Evolutionary conservation across 164 flowering plant species (phyloP).

Genomic region (Chimonanthus praecox): DNA sequence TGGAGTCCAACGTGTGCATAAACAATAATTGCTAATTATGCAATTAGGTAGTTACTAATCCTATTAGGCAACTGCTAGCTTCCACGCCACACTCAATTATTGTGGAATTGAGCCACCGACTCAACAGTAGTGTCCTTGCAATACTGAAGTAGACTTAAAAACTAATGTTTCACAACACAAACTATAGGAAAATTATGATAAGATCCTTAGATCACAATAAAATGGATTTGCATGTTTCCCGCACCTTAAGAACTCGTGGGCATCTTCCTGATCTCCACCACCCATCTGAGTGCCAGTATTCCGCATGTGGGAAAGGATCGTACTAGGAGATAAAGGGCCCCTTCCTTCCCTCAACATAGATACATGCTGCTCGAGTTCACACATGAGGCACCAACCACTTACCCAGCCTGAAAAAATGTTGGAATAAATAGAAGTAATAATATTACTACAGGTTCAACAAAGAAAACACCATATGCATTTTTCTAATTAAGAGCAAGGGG

Average conservation of each 20-base stretch:
- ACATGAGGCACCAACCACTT: conserved; percentile 75
- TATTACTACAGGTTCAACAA: background rate
- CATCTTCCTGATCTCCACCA: conserved; percentile 92
- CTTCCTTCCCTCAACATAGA: conserved; percentile 49
- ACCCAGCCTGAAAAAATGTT: conserved; percentile 34
- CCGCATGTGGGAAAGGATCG: conserved; percentile 56
- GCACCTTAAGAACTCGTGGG: conserved; percentile 90
- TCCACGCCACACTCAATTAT: too few species aligned
- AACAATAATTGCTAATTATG: too few species aligned
- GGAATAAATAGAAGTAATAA: background rate
- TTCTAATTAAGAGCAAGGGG: background rate
- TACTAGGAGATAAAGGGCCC: conserved; percentile 61
- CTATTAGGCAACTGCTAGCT: too few species aligned
- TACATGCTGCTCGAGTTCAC: conserved; percentile 75
- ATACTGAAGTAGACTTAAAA: background rate
- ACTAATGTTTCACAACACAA: too few species aligned
- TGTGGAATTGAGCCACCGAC: too few species aligned
- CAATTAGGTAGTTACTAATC: too few species aligned
- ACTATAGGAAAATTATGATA: background rate
- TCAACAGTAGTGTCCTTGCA: too few species aligned
- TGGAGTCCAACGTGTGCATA: too few species aligned
- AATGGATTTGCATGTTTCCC: background rate
- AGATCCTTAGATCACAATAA: background rate
- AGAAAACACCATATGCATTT: background rate
- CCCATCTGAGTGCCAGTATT: conserved; percentile 63